A percentile compares a stretch with the other conserved stretches of the same genome.
Conservation (phyloP, 2,329 filamentous ascomycete species). For the Alternaria incomplexa region DNA sequence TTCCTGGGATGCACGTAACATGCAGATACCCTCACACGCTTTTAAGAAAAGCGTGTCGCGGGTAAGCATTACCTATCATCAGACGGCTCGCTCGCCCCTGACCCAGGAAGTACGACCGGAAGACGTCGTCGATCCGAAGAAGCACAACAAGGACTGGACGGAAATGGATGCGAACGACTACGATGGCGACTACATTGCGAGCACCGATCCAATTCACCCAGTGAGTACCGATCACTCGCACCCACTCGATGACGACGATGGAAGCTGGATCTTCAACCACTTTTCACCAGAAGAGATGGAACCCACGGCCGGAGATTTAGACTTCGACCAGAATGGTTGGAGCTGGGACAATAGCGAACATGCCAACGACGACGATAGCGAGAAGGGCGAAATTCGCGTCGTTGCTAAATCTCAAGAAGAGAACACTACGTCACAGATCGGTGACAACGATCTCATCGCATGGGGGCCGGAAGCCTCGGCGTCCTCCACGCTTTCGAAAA, state of each 20-base stretch:
- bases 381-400: not conserved
- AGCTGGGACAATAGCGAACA: slow-evolving; percentile 5
- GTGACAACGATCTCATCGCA: not conserved
- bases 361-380: not conserved
- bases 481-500: not conserved
- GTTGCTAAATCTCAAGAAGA: not conserved
- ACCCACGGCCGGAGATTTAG: not conserved
- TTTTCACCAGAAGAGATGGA: slow-evolving; percentile 9
- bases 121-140: slow-evolving; percentile 16
- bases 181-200: slow-evolving; percentile 24
- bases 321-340: slow-evolving; percentile 1
- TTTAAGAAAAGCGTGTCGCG: slow-evolving; percentile 7
- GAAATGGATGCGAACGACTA: slow-evolving; percentile 17
- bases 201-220: slow-evolving; percentile 33
- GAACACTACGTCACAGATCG: not conserved
- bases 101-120: slow-evolving; percentile 22
- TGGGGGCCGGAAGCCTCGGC: slow-evolving; percentile 4
- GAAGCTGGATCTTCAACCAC: slow-evolving; percentile 14
- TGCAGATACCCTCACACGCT: slow-evolving; percentile 3
- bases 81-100: slow-evolving; percentile 16
- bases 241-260: slow-evolving; percentile 16
- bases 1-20: slow-evolving; percentile 19
- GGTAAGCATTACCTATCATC: slow-evolving; percentile 1
- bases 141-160: not conserved
- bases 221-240: slow-evolving; percentile 20